phyloP scores from a whole-genome alignment of 169 alveolate species.

The Ichthyophthirius multifiliis region DNA sequence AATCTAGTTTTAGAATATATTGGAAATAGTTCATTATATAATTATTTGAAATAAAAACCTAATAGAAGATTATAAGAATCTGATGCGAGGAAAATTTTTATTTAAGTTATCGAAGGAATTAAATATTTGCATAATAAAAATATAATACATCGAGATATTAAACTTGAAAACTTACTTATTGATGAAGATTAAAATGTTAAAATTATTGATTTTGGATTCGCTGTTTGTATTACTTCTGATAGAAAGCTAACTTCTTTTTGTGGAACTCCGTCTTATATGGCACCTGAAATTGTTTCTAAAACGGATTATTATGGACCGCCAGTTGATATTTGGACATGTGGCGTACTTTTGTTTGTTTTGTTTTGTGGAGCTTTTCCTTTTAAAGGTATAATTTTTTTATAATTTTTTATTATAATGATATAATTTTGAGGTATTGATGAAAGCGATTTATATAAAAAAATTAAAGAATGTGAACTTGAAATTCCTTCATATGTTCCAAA shows the following conservation, averaged over 20 bases:
- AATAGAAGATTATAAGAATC: slow-evolving; percentile 64
- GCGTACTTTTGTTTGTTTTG: slow-evolving; percentile 60
- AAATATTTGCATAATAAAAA: slow-evolving; percentile 66
- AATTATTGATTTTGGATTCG: slow-evolving; percentile 85
- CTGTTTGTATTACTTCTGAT: slow-evolving; percentile 27
- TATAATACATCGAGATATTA: slow-evolving; percentile 82
- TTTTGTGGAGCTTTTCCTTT: slow-evolving; percentile 74
- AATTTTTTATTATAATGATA: background rate
- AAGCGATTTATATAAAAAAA: slow-evolving; percentile 46
- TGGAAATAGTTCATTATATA: slow-evolving; percentile 63
- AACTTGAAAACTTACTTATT: slow-evolving; percentile 79
- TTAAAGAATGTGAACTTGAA: slow-evolving; percentile 35
- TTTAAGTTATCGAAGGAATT: slow-evolving; percentile 66
- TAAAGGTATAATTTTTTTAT: slow-evolving; percentile 26
- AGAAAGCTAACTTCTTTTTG: slow-evolving; percentile 51
- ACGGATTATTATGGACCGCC: slow-evolving; percentile 60
- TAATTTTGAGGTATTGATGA: slow-evolving; percentile 30
- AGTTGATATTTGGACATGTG: slow-evolving; percentile 80
- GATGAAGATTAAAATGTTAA: slow-evolving; percentile 61
- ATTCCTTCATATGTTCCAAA: slow-evolving; percentile 33
- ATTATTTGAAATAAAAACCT: slow-evolving; percentile 59
- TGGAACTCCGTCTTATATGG: slow-evolving; percentile 75
- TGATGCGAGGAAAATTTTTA: slow-evolving; percentile 69
- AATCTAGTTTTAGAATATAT: slow-evolving; percentile 73
- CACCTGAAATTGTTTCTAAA: slow-evolving; percentile 75